A percentile compares a stretch with the other conserved stretches of the same genome.
phyloP scores from a whole-genome alignment of 1,284 basidiomycete genomes.

The Ceratobasidium sp. region DNA sequence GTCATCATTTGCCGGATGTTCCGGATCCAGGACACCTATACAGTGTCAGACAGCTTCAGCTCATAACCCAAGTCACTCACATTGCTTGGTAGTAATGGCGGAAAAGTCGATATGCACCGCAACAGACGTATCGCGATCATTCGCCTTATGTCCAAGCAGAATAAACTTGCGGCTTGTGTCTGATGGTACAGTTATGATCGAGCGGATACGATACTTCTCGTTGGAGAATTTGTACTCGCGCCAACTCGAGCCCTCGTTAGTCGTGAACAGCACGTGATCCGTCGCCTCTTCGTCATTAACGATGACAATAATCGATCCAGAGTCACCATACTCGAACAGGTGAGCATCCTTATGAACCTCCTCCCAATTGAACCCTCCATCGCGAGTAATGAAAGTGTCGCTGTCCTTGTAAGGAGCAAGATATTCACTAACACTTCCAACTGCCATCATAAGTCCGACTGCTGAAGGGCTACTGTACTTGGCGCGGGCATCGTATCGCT shows the following conservation, averaged over 20 bases:
- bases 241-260: constrained; percentile 91
- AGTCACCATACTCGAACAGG: constrained; percentile 98
- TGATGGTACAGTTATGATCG: constrained; percentile 89
- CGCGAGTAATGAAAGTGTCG: constrained; percentile 96
- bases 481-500: constrained; percentile 87
- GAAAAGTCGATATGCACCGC: constrained; percentile 93
- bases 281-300: constrained; percentile 95
- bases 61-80: constrained; percentile 62
- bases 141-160: constrained; percentile 73
- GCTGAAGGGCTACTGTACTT: constrained; percentile 94
- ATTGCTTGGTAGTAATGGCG: constrained; percentile 77
- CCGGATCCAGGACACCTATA: constrained; percentile 74
- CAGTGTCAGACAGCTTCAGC: constrained; percentile 41
- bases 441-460: constrained; percentile 93
- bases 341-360: constrained; percentile 99
- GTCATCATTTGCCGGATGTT: constrained; percentile 85
- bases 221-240: constrained; percentile 84
- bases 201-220: constrained; percentile 79
- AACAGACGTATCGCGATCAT: constrained; percentile 69
- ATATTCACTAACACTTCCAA: constrained; percentile 94
- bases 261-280: constrained; percentile 89
- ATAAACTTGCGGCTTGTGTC: constrained; percentile 95
- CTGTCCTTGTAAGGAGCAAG: constrained; percentile 87
- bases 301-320: constrained; percentile 92
- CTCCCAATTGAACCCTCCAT: constrained; percentile 98